These are phyloP conservation scores for Dendrostoma leiphaemia DNA, from an alignment of 2,329 filamentous ascomycete species.

Conservation along the genomic window DNA sequence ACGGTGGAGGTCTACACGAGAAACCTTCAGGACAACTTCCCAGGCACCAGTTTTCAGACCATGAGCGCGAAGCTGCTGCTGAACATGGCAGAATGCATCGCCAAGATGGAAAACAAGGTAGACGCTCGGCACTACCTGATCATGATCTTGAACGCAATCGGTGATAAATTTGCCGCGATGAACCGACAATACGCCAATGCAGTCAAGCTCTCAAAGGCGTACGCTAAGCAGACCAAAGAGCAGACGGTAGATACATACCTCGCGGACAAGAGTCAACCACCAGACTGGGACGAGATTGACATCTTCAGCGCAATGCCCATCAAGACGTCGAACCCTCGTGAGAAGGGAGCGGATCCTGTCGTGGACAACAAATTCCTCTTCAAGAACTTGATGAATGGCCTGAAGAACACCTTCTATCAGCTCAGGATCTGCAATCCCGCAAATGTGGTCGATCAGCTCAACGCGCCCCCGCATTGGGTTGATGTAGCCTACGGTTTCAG, in stretches of 20 bases:
- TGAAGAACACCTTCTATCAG: slow-evolving; percentile 97
- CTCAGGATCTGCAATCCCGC: slow-evolving; percentile 83
- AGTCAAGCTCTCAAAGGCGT: slow-evolving; percentile 83
- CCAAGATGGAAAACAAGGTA: slow-evolving; percentile 86
- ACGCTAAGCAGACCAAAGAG: slow-evolving; percentile 66
- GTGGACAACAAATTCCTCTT: slow-evolving; percentile 98
- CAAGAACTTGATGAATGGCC: slow-evolving; percentile 89
- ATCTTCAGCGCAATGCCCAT: slow-evolving; percentile 97
- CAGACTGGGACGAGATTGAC: slow-evolving; percentile 97
- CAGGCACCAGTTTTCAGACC: slow-evolving; percentile 97
- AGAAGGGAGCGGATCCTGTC: slow-evolving; percentile 85
- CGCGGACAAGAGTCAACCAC: slow-evolving; percentile 74
- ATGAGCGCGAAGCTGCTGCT: slow-evolving; percentile 97
- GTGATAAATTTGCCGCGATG: slow-evolving; percentile 97
- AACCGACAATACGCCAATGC: slow-evolving; percentile 94
- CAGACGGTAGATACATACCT: slow-evolving; percentile 72
- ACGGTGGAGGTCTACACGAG: slow-evolving; percentile 97
- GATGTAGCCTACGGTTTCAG: slow-evolving; percentile 97
- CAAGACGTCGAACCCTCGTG: slow-evolving; percentile 87
- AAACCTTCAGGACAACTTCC: slow-evolving; percentile 92
- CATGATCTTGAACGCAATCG: slow-evolving; percentile 96
- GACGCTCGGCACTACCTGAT: slow-evolving; percentile 95
- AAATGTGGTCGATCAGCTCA: slow-evolving; percentile 69
- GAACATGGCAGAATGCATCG: slow-evolving; percentile 98
- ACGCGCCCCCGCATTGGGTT: slow-evolving; percentile 85